phyloP scores from a whole-genome alignment of 108 stramenopile genomes.

The Pseudonitzschia pungens region DNA sequence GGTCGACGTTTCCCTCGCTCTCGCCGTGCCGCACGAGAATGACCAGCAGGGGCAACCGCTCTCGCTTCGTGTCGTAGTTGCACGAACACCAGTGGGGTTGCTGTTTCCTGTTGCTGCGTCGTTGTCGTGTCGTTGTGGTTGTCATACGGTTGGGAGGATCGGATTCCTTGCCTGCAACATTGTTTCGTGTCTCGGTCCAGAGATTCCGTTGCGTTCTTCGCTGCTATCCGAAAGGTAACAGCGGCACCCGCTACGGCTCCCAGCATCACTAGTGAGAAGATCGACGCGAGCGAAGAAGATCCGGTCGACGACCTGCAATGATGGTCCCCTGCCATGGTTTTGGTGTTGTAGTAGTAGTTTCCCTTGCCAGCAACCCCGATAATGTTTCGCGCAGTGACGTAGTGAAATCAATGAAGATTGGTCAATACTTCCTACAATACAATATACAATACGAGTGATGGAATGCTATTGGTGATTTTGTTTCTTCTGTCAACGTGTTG shows the following conservation, averaged over 20 bases:
- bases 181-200: background rate
- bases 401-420: too few relatives aligned
- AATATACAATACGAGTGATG: too few relatives aligned
- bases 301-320: background rate
- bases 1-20: slow-evolving; percentile 40
- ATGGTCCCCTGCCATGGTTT: background rate
- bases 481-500: too few relatives aligned
- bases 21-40: slow-evolving; percentile 47
- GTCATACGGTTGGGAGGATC: too few relatives aligned
- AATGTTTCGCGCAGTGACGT: too few relatives aligned
- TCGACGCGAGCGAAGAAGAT: background rate
- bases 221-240: background rate
- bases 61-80: slow-evolving; percentile 5
- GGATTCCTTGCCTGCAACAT: too few relatives aligned
- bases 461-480: too few relatives aligned
- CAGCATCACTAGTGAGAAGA: background rate
- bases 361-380: too few relatives aligned
- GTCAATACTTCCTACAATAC: too few relatives aligned
- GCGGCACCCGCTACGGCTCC: background rate
- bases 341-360: too few relatives aligned
- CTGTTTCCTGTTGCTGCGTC: too few relatives aligned
- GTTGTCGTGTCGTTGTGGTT: too few relatives aligned
- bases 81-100: background rate
- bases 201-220: background rate
- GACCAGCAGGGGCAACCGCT: slow-evolving; percentile 30